Conservation (phyloP, 2,329 filamentous ascomycete genomes). For the Paecilomyces fulvus region DNA sequence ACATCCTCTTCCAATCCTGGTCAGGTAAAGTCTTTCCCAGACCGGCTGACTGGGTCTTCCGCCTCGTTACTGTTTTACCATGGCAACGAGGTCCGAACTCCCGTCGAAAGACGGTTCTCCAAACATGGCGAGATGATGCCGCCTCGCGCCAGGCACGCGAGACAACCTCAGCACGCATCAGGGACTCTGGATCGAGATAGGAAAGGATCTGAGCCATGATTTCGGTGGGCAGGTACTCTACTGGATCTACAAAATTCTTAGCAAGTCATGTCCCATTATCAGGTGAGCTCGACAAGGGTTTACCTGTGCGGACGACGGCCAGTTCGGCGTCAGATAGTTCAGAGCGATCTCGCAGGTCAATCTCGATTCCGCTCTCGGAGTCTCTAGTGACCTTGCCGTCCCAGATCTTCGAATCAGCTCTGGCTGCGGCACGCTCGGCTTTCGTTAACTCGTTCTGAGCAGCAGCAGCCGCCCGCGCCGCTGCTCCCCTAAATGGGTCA, state of each 20-base stretch:
- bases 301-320: slow-evolving; percentile 31
- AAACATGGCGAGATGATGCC: slow-evolving; percentile 51
- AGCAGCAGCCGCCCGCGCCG: slow-evolving; percentile 41
- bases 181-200: slow-evolving; percentile 49
- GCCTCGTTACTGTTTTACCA: slow-evolving; percentile 24
- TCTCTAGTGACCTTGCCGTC: slow-evolving; percentile 28
- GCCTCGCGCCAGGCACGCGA: slow-evolving; percentile 49
- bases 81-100: slow-evolving; percentile 42
- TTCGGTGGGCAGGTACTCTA: slow-evolving; percentile 49
- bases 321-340: slow-evolving; percentile 26
- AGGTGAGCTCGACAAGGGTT: slow-evolving; percentile 1
- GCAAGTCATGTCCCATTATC: slow-evolving; percentile 1
- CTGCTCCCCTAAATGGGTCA: slow-evolving; percentile 33
- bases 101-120: slow-evolving; percentile 53
- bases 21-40: slow-evolving; percentile 47
- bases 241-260: slow-evolving; percentile 39
- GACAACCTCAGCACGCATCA: slow-evolving; percentile 48
- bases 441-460: slow-evolving; percentile 40
- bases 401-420: slow-evolving; percentile 20
- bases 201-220: slow-evolving; percentile 51
- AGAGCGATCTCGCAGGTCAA: slow-evolving; percentile 32
- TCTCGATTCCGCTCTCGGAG: slow-evolving; percentile 43
- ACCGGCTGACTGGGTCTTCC: slow-evolving; percentile 43
- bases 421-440: slow-evolving; percentile 14
- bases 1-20: slow-evolving; percentile 82